A percentile compares a stretch with the other conserved stretches of the same genome.
Evolutionary conservation across 768 basidiomycete species (phyloP).

Genomic region (Tephrocybe sp.): DNA sequence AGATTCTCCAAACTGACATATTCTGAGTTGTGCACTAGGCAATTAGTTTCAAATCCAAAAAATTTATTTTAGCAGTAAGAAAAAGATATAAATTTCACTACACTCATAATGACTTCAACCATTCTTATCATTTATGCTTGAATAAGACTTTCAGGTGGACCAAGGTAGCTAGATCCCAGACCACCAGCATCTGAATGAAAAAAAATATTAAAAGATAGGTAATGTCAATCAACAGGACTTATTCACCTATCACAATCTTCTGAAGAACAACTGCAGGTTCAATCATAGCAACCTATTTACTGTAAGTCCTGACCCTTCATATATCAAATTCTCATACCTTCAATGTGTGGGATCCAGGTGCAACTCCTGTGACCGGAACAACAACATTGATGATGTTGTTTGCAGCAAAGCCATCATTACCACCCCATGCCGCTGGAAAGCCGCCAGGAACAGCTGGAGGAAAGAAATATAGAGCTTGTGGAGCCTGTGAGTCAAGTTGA

Average conservation of each 20-base stretch:
- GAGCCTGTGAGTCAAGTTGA: slow-evolving; percentile 43
- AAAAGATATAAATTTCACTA: no score
- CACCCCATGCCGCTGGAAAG: slow-evolving; percentile 48
- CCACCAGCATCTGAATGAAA: slow-evolving; percentile 50
- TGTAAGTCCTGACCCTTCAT: neutral
- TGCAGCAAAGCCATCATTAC: slow-evolving; percentile 53
- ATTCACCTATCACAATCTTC: slow-evolving; percentile 58
- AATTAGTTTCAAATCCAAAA: no score
- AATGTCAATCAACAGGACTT: neutral
- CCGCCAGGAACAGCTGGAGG: slow-evolving; percentile 45
- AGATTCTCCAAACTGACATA: no score
- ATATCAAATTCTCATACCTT: slow-evolving; percentile 33
- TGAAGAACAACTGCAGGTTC: slow-evolving; percentile 64
- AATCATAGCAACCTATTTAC: slow-evolving; percentile 45
- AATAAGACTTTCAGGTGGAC: slow-evolving; percentile 56
- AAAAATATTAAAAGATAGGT: slow-evolving; percentile 5
- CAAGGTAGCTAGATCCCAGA: slow-evolving; percentile 55
- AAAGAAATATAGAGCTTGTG: slow-evolving; percentile 47
- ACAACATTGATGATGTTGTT: slow-evolving; percentile 46
- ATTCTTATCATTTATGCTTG: no score
- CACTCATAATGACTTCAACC: no score
- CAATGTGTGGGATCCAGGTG: slow-evolving; percentile 59
- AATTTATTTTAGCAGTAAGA: no score
- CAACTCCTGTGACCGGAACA: slow-evolving; percentile 38
- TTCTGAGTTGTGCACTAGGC: no score